A percentile compares a stretch with the other conserved stretches of the same genome.
Conservation (phyloP, 179 eudicot genomes). For the Silene vulgaris region DNA sequence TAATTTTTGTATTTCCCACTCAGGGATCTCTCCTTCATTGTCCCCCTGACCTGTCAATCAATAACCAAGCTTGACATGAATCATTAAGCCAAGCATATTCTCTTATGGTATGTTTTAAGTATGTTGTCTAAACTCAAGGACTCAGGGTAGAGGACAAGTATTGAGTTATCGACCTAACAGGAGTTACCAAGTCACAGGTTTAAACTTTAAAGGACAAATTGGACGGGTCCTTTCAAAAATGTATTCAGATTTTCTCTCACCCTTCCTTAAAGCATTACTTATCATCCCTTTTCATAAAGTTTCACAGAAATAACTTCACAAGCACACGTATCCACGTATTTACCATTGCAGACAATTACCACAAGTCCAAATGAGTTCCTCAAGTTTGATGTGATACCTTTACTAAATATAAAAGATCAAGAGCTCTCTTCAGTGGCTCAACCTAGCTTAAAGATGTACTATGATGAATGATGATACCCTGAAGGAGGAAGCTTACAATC, state of each 20-base stretch:
- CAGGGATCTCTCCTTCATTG: conserved; percentile 56
- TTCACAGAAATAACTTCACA: background rate
- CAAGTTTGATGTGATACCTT: background rate
- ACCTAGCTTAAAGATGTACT: background rate
- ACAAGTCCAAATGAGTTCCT: background rate
- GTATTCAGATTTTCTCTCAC: background rate
- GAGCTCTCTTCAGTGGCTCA: conserved; percentile 5
- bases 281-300: background rate
- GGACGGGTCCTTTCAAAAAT: background rate
- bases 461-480: background rate
- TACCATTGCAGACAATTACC: background rate
- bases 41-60: conserved; percentile 87
- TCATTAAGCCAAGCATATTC: conserved; percentile 28
- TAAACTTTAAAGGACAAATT: conserved; percentile 9
- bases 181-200: background rate
- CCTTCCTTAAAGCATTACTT: background rate
- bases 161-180: background rate
- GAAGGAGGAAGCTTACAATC: background rate
- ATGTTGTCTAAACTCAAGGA: background rate
- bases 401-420: background rate
- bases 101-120: conserved; percentile 12
- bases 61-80: conserved; percentile 60
- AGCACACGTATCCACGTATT: background rate
- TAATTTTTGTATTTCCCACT: conserved; percentile 45
- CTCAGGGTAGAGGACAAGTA: background rate